phyloP scores from a whole-genome alignment of 2,329 filamentous ascomycete genomes.

The Aspergillus eucalypticola region DNA sequence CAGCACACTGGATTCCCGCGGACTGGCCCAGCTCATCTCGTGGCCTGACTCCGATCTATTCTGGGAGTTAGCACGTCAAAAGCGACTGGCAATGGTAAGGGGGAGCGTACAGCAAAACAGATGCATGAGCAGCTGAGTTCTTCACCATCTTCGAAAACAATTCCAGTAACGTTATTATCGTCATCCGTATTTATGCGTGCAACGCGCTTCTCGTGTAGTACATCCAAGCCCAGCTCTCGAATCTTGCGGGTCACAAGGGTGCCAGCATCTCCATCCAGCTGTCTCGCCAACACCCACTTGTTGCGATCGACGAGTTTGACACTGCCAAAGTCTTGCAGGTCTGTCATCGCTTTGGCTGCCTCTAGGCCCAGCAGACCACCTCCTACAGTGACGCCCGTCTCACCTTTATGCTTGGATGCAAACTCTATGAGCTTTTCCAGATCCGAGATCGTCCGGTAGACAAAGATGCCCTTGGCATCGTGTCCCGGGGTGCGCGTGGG shows the following conservation, averaged over 20 bases:
- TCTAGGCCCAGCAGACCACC: conserved; percentile 84
- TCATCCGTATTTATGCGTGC: conserved; percentile 68
- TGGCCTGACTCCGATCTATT: conserved; percentile 73
- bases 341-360: conserved; percentile 89
- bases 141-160: conserved; percentile 79
- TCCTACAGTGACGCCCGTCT: conserved; percentile 74
- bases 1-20: conserved; percentile 70
- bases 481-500: conserved; percentile 72
- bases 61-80: conserved; percentile 3
- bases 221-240: conserved; percentile 72
- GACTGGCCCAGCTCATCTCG: conserved; percentile 73
- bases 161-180: conserved; percentile 67
- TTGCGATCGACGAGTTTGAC: conserved; percentile 82
- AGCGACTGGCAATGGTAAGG: background rate
- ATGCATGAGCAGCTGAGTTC: conserved; percentile 75
- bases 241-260: conserved; percentile 81
- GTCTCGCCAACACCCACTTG: conserved; percentile 77
- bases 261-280: conserved; percentile 80
- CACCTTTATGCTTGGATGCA: conserved; percentile 65
- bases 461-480: conserved; percentile 80
- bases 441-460: conserved; percentile 84
- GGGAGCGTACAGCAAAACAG: conserved; percentile 68
- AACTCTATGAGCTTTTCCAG: conserved; percentile 75
- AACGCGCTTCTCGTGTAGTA: conserved; percentile 75
- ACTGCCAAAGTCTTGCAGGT: conserved; percentile 70